Evolutionary conservation across 805 yeast genomes (phyloP).

Genomic region (Tetrapisispora pingtungensis): DNA sequence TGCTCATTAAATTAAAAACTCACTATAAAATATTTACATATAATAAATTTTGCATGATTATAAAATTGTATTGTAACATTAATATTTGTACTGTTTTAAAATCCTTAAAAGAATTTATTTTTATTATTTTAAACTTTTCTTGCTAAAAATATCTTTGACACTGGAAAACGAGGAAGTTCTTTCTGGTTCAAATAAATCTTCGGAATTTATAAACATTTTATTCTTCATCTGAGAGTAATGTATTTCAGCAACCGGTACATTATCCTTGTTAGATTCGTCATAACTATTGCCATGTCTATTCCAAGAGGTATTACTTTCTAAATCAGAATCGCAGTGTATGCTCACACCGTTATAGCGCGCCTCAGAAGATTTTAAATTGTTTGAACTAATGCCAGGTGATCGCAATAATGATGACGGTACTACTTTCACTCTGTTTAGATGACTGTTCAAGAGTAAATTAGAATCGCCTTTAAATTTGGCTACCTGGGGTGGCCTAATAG

Average conservation of each 20-base stretch:
- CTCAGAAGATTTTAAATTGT: no score
- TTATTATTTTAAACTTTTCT: neutral
- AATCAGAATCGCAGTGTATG: neutral
- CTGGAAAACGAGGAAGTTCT: neutral
- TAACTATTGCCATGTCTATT: neutral
- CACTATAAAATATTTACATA: no score
- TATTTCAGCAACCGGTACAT: neutral
- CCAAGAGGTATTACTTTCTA: neutral
- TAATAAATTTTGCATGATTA: no score
- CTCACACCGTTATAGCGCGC: no score
- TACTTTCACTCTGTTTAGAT: constrained; percentile 4
- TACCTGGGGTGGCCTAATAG: neutral
- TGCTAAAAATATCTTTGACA: neutral
- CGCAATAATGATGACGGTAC: neutral
- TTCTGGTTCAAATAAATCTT: neutral
- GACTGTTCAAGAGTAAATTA: neutral
- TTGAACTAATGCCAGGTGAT: neutral
- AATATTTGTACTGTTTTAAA: no score
- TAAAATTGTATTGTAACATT: no score
- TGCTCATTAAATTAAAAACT: no score
- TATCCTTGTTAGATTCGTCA: neutral
- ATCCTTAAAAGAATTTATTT: no score
- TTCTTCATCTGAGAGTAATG: neutral
- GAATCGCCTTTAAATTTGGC: neutral
- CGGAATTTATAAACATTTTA: neutral